phyloP scores from a whole-genome alignment of 805 yeast genomes.

The Wickerhamiella spandovensis region DNA sequence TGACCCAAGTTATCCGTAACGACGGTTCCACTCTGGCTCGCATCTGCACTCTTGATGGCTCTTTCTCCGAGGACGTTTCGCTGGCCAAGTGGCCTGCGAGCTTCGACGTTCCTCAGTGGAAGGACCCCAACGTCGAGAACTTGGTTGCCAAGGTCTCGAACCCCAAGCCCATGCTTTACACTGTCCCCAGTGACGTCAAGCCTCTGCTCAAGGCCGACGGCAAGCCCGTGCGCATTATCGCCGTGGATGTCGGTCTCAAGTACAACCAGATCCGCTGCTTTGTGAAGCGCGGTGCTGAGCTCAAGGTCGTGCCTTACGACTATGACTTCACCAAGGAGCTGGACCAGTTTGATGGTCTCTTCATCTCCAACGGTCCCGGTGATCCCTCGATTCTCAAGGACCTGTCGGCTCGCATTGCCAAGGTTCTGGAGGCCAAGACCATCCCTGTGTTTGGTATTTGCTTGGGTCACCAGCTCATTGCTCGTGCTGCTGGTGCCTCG shows the following conservation, averaged over 20 bases:
- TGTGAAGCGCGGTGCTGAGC: conserved; percentile 89
- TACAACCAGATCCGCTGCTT: conserved; percentile 96
- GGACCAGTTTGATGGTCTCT: conserved; percentile 78
- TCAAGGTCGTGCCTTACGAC: conserved; percentile 92
- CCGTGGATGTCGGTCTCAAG: conserved; percentile 96
- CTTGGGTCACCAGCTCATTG: conserved; percentile 93
- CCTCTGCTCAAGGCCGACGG: conserved; percentile 46
- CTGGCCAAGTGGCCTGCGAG: conserved; percentile 41
- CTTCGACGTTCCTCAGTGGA: conserved; percentile 76
- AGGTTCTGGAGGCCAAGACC: conserved; percentile 47
- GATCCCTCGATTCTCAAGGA: conserved; percentile 80
- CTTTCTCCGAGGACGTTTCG: conserved; percentile 23
- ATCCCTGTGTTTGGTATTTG: conserved; percentile 96
- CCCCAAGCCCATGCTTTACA: conserved; percentile 57
- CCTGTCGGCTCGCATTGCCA: conserved; percentile 46
- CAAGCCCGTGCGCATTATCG: conserved; percentile 65
- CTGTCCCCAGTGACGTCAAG: conserved; percentile 45
- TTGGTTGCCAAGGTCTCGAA: conserved; percentile 84
- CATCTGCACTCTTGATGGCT: conserved; percentile 42
- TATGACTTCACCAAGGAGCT: conserved; percentile 62
- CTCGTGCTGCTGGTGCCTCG: conserved; percentile 89
- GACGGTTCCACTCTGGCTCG: conserved; percentile 91
- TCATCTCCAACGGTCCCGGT: conserved; percentile 98
- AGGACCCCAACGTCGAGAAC: conserved; percentile 82
- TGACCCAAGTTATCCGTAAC: conserved; percentile 86